These are phyloP conservation scores for Leccinum barrowsii DNA, from an alignment of 768 basidiomycete species.

Conservation along the genomic window DNA sequence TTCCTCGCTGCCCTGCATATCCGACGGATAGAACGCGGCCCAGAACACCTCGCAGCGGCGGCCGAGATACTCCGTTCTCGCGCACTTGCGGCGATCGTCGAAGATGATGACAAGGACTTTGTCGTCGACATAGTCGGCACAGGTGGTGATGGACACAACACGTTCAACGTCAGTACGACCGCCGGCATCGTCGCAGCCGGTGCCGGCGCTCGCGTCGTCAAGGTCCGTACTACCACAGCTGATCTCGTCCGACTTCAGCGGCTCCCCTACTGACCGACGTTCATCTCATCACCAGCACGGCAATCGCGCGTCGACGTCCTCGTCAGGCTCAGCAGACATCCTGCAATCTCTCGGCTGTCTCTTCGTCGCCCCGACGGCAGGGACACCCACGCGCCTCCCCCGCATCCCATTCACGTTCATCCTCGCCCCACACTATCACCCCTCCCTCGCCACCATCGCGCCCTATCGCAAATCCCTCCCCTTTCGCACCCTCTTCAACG, in stretches of 20 bases:
- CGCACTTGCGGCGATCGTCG: constrained; percentile 59
- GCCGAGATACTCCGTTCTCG: constrained; percentile 71
- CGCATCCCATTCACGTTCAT: constrained; percentile 87
- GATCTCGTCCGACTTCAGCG: not conserved
- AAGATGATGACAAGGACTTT: constrained; percentile 62
- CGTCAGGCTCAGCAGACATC: constrained; percentile 92
- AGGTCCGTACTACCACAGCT: constrained; percentile 44
- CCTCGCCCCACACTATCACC: constrained; percentile 92
- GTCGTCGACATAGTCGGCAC: constrained; percentile 46
- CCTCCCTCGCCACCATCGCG: constrained; percentile 73
- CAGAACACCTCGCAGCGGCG: constrained; percentile 76
- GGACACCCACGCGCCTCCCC: constrained; percentile 44
- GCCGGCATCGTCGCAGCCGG: constrained; percentile 94
- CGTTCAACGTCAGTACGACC: constrained; percentile 95
- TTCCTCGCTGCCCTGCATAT: constrained; percentile 86
- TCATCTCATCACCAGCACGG: constrained; percentile 62
- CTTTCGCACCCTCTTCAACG: constrained; percentile 96
- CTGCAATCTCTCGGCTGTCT: constrained; percentile 78
- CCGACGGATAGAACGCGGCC: constrained; percentile 69
- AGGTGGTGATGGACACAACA: constrained; percentile 89
- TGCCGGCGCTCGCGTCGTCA: constrained; percentile 88
- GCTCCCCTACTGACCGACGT: not conserved
- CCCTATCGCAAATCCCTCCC: constrained; percentile 84
- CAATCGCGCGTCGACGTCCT: constrained; percentile 85
- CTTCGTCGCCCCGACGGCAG: constrained; percentile 59